Conservation (phyloP, 441 rosid species). For the Pelargonium myrrhifolium region DNA sequence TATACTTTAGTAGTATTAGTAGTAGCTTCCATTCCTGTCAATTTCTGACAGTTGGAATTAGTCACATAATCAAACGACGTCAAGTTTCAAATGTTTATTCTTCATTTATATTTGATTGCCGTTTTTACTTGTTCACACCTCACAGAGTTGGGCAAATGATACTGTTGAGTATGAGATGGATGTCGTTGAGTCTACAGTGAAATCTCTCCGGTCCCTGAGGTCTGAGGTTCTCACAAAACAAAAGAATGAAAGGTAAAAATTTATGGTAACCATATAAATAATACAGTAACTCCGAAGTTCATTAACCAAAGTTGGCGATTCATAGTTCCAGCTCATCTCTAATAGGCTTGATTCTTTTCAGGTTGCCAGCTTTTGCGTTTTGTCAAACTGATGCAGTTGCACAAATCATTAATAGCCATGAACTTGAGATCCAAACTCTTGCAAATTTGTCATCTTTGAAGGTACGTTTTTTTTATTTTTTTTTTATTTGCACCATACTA, state of each 20-base stretch:
- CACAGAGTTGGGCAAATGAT: conserved; percentile 65
- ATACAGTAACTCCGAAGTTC: background rate
- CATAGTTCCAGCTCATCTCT: background rate
- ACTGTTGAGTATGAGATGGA: conserved; percentile 63
- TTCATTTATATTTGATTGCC: conserved; percentile 10
- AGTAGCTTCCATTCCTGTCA: too few species aligned
- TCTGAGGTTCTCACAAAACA: conserved; percentile 69
- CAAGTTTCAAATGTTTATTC: conserved; percentile 5
- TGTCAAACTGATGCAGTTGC: conserved; percentile 54
- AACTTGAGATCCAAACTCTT: conserved; percentile 66
- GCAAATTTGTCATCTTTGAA: conserved; percentile 55
- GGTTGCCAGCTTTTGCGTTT: conserved; percentile 70
- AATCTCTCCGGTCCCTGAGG: conserved; percentile 62
- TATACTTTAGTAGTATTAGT: too few species aligned
- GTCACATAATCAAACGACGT: background rate
- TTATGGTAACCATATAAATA: background rate
- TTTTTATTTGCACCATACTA: background rate
- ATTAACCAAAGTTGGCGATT: background rate
- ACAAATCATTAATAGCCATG: conserved; percentile 37
- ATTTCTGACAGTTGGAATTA: background rate
- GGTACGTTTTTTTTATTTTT: conserved; percentile 29
- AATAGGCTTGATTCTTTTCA: conserved; percentile 21
- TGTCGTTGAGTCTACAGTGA: conserved; percentile 56
- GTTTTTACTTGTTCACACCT: conserved; percentile 2
- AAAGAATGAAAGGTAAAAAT: conserved; percentile 65